Evolutionary conservation across 2,329 filamentous ascomycete genomes (phyloP), one percentile per base, ranked within the genome.

Genomic region (Botrytis pseudocinerea): DNA sequence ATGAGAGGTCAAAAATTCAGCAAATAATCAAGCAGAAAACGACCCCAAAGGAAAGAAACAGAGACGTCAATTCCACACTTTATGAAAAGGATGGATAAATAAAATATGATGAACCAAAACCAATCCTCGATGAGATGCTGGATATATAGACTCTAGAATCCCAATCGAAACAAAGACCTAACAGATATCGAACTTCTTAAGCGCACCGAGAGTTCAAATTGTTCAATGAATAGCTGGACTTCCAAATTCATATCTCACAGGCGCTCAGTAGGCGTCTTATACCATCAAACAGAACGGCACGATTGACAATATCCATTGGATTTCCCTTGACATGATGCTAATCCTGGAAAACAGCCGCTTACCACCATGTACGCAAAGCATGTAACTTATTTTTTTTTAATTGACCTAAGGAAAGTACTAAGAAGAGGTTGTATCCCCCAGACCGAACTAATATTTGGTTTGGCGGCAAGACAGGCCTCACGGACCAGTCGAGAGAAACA

Each of bases 261-360:
- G 62, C 48, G 64, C 40, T 72, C 57, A 44, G 62, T 25, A 57
- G 62, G 46, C 40, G 62, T 72, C 70, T 72, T 72, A 72, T 72
- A 72, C 46, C 12, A 66, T 59, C 38, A 57, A 72, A 60, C 64
- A 42, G 16, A 28, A 54, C 12, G 62, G 38, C 62, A 59, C 42
- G 64, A 72, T 69, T 72, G 64, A 20, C 64, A 54, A 62, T 35
- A 62, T 22, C 44, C 62, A 32, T 69, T 42, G 12, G 40, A 65
- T 65, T 48, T 32, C 64, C 38, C 25, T 48, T 46, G 10, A n/a
- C 18, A 48, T 72, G 71, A 51, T 72, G 18, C 71, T 72, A 72
- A 72, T 69, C 64, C 64, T 69, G 71, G 71, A 72, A 59, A 44
- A 69, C 71, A 72, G 71, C 64, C 64, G 64, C 71, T 68, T 72